Percentiles rank a stretch among this genome's conserved stretches.
Evolutionary conservation across 1,139 yeast genomes (phyloP).

Genomic region (Kodamaea alishanica): DNA sequence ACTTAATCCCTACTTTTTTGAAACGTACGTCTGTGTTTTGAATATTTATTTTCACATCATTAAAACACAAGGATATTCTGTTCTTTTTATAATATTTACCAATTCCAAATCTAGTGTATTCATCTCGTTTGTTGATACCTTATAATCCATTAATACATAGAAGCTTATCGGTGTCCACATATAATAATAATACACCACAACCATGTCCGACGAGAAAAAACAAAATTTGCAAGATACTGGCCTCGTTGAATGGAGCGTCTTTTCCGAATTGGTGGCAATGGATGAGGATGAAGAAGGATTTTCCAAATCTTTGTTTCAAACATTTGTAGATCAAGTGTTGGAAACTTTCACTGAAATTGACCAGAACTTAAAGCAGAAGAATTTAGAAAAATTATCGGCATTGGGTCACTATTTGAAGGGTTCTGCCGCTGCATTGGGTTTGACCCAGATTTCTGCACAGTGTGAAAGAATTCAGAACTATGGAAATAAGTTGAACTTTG

Average conservation of each 20-base stretch:
- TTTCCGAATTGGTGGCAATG: slow-evolving; percentile 87
- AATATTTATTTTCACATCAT: not conserved
- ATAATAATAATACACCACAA: slow-evolving; percentile 1
- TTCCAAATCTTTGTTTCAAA: slow-evolving; percentile 68
- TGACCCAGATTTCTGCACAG: slow-evolving; percentile 72
- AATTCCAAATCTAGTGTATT: not conserved
- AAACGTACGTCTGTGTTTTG: slow-evolving; percentile 1
- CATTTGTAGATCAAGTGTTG: slow-evolving; percentile 85
- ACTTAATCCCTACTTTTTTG: slow-evolving; percentile 2
- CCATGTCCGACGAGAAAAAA: slow-evolving; percentile 36
- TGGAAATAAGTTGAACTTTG: slow-evolving; percentile 56
- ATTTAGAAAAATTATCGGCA: slow-evolving; percentile 62
- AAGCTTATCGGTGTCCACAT: not conserved
- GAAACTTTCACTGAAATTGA: slow-evolving; percentile 76
- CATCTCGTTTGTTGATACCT: not conserved
- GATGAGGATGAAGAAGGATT: slow-evolving; percentile 92
- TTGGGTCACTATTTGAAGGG: slow-evolving; percentile 94
- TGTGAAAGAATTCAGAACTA: slow-evolving; percentile 93
- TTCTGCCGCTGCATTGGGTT: slow-evolving; percentile 90
- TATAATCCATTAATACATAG: not conserved
- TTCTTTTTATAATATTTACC: not conserved
- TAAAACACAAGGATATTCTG: not conserved
- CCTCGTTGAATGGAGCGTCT: slow-evolving; percentile 82
- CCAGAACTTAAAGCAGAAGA: slow-evolving; percentile 41
- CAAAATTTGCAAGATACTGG: slow-evolving; percentile 49